Evolutionary conservation across 176 grass and related monocot genomes (phyloP).

Genomic region (Paspalum vaginatum): DNA sequence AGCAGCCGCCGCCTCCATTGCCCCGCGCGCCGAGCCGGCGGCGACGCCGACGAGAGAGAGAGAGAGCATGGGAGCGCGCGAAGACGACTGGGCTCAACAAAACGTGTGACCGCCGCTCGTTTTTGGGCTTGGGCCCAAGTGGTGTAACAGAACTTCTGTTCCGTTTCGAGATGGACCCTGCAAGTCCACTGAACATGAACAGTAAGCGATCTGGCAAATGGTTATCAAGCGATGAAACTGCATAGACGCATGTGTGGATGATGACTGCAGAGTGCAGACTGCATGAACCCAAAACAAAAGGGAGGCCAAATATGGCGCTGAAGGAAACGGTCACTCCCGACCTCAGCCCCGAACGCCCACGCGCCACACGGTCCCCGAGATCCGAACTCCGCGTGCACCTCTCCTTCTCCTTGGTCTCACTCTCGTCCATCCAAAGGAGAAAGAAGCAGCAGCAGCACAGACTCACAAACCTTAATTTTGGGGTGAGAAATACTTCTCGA

Average conservation of each 20-base stretch:
- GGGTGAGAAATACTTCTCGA: not conserved
- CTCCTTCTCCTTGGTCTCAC: not conserved
- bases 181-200: too few relatives aligned
- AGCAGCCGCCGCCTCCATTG: not conserved
- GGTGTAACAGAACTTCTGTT: too few relatives aligned
- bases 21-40: not conserved
- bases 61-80: not conserved
- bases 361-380: conserved; percentile 5
- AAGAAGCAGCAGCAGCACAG: too few relatives aligned
- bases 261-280: too few relatives aligned
- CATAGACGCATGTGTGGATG: too few relatives aligned
- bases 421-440: conserved; percentile 25
- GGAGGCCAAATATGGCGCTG: conserved; percentile 42
- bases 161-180: too few relatives aligned
- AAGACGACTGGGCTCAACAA: too few relatives aligned
- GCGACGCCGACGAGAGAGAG: not conserved
- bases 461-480: not conserved
- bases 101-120: too few relatives aligned
- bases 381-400: conserved; percentile 44
- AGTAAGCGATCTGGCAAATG: too few relatives aligned
- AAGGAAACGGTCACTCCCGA: conserved; percentile 22
- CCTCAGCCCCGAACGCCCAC: not conserved
- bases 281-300: too few relatives aligned
- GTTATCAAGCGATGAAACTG: too few relatives aligned
- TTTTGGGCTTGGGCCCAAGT: too few relatives aligned